phyloP scores from a whole-genome alignment of 371 early-diverging fungal genomes.

The Mortierella sp. region DNA sequence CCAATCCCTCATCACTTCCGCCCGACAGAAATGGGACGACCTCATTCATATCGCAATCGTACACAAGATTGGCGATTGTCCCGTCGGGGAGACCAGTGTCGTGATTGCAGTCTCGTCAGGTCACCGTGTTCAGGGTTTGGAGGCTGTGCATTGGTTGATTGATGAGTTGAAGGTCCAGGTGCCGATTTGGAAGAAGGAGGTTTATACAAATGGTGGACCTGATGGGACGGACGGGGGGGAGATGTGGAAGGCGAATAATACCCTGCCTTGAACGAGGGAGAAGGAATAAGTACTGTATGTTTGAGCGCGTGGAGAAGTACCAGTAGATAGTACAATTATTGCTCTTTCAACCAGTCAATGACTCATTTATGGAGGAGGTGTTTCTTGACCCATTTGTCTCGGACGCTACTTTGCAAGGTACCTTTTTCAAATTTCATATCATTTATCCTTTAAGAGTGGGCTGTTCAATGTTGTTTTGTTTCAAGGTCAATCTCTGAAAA shows the following conservation, averaged over 20 bases:
- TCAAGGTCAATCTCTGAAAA: too few species aligned
- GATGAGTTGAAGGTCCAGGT: slow-evolving; percentile 86
- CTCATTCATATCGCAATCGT: slow-evolving; percentile 78
- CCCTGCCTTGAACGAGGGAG: slow-evolving; percentile 21
- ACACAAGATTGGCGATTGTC: slow-evolving; percentile 84
- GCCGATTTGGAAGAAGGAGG: slow-evolving; percentile 95
- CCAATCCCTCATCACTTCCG: slow-evolving; percentile 66
- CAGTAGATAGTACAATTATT: too few species aligned
- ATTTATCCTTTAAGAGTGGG: too few species aligned
- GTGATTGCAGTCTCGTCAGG: slow-evolving; percentile 84
- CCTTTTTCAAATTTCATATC: too few species aligned
- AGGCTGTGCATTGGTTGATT: slow-evolving; percentile 85
- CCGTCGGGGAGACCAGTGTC: slow-evolving; percentile 86
- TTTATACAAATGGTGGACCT: slow-evolving; percentile 81
- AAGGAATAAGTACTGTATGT: neutral
- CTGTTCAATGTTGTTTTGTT: too few species aligned
- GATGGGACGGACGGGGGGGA: slow-evolving; percentile 58
- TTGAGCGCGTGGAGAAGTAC: too few species aligned
- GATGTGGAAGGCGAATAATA: slow-evolving; percentile 55
- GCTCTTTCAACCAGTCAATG: too few species aligned
- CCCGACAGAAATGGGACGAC: slow-evolving; percentile 73
- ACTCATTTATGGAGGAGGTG: too few species aligned
- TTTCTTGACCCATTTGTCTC: too few species aligned
- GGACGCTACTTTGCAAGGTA: too few species aligned
- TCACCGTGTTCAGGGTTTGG: slow-evolving; percentile 83